phyloP scores from a whole-genome alignment of 768 basidiomycete species.

The Lenzites betulinus region DNA sequence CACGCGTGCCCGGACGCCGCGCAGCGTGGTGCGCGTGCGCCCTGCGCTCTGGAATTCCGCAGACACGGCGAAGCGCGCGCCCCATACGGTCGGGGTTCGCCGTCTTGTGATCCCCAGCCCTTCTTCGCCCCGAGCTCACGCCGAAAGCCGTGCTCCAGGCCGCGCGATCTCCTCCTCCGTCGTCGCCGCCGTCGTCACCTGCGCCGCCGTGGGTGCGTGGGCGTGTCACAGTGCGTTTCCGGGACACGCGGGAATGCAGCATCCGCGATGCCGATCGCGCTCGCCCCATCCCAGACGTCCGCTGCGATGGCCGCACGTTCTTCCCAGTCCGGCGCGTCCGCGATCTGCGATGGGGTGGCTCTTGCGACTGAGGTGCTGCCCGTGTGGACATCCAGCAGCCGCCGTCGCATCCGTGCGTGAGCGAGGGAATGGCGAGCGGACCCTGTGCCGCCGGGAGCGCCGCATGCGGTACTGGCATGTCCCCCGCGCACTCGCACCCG shows the following conservation, averaged over 20 bases:
- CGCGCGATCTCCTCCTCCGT: neutral
- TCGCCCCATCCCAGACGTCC: too few species aligned
- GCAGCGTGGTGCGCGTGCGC: neutral
- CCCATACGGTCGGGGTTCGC: constrained; percentile 18
- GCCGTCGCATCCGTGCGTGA: too few species aligned
- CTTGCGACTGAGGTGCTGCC: too few species aligned
- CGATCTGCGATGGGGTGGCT: constrained; percentile 3
- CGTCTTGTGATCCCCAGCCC: constrained; percentile 21
- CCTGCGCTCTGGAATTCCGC: neutral
- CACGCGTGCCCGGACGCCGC: constrained; percentile 1
- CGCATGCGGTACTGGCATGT: neutral
- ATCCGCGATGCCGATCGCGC: too few species aligned
- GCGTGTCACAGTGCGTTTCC: neutral
- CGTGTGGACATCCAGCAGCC: too few species aligned
- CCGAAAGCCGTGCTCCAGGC: constrained; percentile 4
- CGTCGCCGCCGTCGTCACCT: neutral
- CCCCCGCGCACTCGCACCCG: neutral
- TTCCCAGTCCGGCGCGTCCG: neutral
- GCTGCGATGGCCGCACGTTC: neutral
- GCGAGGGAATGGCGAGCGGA: neutral
- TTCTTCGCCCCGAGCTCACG: constrained; percentile 20
- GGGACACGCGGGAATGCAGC: neutral
- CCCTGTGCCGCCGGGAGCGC: constrained; percentile 4
- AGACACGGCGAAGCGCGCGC: neutral
- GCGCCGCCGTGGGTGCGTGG: neutral